These are phyloP conservation scores for Pelargonium exstipulatum DNA, from an alignment of 441 rosid genomes.

Conservation along the genomic window DNA sequence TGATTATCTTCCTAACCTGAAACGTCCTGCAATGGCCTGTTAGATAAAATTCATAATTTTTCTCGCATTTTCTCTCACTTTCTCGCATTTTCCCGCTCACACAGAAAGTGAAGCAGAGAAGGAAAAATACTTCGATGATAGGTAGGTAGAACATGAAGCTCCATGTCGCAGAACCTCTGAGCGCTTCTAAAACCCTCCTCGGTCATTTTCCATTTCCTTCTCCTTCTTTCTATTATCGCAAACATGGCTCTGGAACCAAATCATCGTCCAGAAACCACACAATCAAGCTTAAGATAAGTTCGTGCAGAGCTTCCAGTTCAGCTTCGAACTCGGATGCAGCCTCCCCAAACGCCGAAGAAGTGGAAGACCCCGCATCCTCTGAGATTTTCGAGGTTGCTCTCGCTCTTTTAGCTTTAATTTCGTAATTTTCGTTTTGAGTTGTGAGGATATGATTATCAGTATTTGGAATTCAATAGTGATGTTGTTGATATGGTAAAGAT, in stretches of 20 bases:
- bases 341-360: neutral
- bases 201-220: neutral
- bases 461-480: neutral
- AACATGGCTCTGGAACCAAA: neutral
- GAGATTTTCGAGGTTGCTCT: neutral
- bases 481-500: too few relatives aligned
- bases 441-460: neutral
- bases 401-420: neutral
- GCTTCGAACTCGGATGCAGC: neutral
- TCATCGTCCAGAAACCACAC: neutral
- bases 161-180: neutral
- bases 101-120: conserved; percentile 1
- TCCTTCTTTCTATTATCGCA: neutral
- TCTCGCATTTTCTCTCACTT: conserved; percentile 4
- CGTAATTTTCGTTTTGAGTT: neutral
- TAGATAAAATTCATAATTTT: neutral
- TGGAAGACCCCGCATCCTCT: conserved; percentile 4
- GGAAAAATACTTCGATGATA: neutral
- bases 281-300: conserved; percentile 2
- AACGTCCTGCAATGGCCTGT: neutral
- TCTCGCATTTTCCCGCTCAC: conserved; percentile 7
- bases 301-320: neutral
- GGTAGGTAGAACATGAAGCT: neutral
- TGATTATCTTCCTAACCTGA: neutral
- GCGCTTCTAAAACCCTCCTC: conserved; percentile 1